Percentiles rank a stretch among this genome's conserved stretches.
Evolutionary conservation across 768 basidiomycete genomes (phyloP).

Genomic region (Pleurotus cornucopiae): DNA sequence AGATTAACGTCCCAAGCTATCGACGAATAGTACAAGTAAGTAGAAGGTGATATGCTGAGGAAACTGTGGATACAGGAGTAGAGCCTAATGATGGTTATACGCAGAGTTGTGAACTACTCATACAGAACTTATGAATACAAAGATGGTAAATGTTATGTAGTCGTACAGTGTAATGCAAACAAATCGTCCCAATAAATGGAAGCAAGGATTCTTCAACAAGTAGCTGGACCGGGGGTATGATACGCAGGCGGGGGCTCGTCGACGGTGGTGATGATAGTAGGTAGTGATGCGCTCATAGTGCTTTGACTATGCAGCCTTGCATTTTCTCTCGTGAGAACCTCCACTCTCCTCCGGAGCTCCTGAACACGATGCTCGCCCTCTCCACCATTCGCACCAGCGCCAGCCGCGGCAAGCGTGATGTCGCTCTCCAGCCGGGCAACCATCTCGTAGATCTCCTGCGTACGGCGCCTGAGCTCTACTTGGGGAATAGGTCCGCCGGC

Average conservation of each 20-base stretch:
- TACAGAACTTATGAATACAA: no score
- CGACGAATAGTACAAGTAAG: no score
- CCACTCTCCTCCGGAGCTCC: slow-evolving; percentile 1
- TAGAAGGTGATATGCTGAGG: no score
- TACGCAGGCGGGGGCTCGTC: slow-evolving; percentile 7
- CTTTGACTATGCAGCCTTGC: slow-evolving; percentile 3
- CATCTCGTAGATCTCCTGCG: slow-evolving; percentile 9
- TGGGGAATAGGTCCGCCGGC: slow-evolving; percentile 1
- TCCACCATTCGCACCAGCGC: not conserved
- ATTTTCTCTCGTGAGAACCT: not conserved
- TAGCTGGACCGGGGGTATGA: slow-evolving; percentile 6
- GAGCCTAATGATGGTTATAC: no score
- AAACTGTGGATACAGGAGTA: no score
- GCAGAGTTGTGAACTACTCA: no score
- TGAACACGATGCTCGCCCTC: not conserved
- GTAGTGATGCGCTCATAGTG: slow-evolving; percentile 1
- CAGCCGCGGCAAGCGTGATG: slow-evolving; percentile 1
- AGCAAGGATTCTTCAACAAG: not conserved
- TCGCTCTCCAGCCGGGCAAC: slow-evolving; percentile 3
- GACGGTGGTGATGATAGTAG: slow-evolving; percentile 1
- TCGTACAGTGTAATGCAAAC: no score
- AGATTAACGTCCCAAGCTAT: no score
- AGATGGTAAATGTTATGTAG: no score
- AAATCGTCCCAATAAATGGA: no score
- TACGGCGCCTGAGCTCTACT: slow-evolving; percentile 2